These are phyloP conservation scores for Hemerocallis citrina DNA, from an alignment of 106 monocot genomes.

Conservation along the genomic window DNA sequence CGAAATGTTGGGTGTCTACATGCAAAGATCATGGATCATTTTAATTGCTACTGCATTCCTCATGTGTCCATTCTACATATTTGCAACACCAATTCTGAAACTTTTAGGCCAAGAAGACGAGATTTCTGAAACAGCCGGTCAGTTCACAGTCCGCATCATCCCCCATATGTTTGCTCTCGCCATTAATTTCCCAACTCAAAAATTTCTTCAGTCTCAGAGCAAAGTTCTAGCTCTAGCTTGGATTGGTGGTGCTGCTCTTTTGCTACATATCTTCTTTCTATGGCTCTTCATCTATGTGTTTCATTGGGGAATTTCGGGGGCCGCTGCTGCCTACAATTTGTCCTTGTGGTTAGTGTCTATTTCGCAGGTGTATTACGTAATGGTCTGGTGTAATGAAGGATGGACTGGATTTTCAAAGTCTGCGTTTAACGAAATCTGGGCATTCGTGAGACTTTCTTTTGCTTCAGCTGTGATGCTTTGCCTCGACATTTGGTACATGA, in stretches of 20 bases:
- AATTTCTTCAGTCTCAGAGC: constrained; percentile 84
- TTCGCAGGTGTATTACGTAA: constrained; percentile 39
- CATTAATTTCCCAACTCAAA: constrained; percentile 64
- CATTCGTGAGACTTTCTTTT: constrained; percentile 58
- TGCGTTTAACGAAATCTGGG: constrained; percentile 67
- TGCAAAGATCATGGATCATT: constrained; percentile 85
- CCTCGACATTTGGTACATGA: constrained; percentile 86
- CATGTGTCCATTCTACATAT: constrained; percentile 53
- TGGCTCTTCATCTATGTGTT: constrained; percentile 48
- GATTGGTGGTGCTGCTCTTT: constrained; percentile 40
- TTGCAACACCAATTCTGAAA: constrained; percentile 44
- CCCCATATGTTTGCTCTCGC: constrained; percentile 73
- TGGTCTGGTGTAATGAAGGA: constrained; percentile 51
- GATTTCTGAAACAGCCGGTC: constrained; percentile 54
- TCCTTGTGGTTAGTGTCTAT: constrained; percentile 39
- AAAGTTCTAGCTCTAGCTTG: constrained; percentile 53
- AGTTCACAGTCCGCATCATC: constrained; percentile 37
- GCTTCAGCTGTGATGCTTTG: constrained; percentile 84
- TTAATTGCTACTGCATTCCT: constrained; percentile 33
- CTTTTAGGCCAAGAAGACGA: constrained; percentile 50
- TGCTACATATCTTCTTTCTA: constrained; percentile 34
- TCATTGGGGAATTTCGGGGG: constrained; percentile 51
- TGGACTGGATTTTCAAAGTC: constrained; percentile 59
- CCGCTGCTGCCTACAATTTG: constrained; percentile 46
- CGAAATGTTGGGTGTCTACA: constrained; percentile 71